phyloP scores from a whole-genome alignment of 2,329 filamentous ascomycete species.

The Pseudogymnoascus destructans region DNA sequence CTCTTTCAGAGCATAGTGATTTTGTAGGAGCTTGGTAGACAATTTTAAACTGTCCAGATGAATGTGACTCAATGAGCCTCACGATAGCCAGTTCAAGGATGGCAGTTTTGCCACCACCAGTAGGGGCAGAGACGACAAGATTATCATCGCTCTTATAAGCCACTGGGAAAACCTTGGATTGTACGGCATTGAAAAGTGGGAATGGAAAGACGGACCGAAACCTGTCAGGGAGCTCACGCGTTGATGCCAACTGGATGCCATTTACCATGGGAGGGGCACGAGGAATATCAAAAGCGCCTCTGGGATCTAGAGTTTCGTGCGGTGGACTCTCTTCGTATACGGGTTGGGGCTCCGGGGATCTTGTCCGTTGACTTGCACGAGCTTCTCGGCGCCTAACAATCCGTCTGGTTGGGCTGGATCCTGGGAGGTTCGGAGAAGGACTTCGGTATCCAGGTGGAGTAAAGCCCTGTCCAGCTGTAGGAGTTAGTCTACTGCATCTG shows the following conservation, averaged over 20 bases:
- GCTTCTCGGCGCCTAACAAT: conserved; percentile 18
- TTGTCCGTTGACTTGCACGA: background rate
- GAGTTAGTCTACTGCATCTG: background rate
- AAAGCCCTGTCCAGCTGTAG: background rate
- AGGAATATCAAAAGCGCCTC: background rate
- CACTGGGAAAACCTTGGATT: conserved; percentile 61
- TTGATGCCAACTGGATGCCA: conserved; percentile 47
- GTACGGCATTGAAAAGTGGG: conserved; percentile 65
- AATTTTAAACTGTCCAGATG: conserved; percentile 57
- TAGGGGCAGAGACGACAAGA: conserved; percentile 67
- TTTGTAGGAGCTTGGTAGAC: conserved; percentile 80
- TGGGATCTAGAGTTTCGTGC: background rate
- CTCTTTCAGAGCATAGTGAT: conserved; percentile 63
- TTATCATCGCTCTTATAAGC: conserved; percentile 61
- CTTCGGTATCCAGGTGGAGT: conserved; percentile 11
- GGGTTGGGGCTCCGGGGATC: background rate
- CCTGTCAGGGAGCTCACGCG: conserved; percentile 51
- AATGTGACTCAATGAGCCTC: conserved; percentile 44
- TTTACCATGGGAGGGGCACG: conserved; percentile 24
- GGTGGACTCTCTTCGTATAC: background rate
- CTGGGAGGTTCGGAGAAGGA: conserved; percentile 16
- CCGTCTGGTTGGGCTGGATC: conserved; percentile 22
- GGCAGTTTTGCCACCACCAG: conserved; percentile 74
- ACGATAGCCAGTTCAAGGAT: conserved; percentile 75
- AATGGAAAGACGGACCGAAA: conserved; percentile 60